Base-by-base conservation (phyloP, 148 eudicot species). In the Diospyros kaki region DNA sequence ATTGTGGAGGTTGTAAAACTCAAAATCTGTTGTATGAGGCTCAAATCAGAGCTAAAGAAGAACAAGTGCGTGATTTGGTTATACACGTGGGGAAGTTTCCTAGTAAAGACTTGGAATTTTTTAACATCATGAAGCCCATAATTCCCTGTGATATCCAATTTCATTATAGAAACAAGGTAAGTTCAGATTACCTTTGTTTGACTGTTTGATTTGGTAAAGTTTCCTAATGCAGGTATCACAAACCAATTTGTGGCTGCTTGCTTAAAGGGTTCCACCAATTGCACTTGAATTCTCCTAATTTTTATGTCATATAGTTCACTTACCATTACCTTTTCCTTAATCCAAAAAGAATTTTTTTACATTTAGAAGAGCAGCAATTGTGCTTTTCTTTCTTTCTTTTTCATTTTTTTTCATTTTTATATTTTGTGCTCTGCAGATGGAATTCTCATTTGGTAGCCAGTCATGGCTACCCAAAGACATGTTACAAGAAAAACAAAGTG, bases 1-100 rank as follows among this genome's bases (percentile, higher is more conserved):
- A 89, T 83, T 95, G 99, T 84, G 99, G 99, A 65, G 99, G 99
- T 65, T 95, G 99, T 81, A 95, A 89, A 81, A 92, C 96, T 5
- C 99, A 95, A 81, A 83, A 83, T 81, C 79, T 95, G 75, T 82
- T 86, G 38, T 95, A 95, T 63, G 97, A 92, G 66, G 97, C 99
- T 54, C 99, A 95, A 78, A 73, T 92, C 77, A 95, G 85, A 83
- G 86, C 89, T 12, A 95, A 95, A 82, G 97, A 90, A 76, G 84
- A 90, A 73, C 97, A 92, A 85, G 99, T 95, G 68, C 81, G 79
- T 46, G 99, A 95, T 41, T 80, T 95, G 83, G 81, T 87, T 48
- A 75, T 88, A 60, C 93, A 86, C 76, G 94, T 95, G 66, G 99
- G 99, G 63, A 92, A 81, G 71, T 92, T 95, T 75, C 77, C 96